phyloP scores from a whole-genome alignment of 2,329 filamentous ascomycete species.

The Alternaria incomplexa region DNA sequence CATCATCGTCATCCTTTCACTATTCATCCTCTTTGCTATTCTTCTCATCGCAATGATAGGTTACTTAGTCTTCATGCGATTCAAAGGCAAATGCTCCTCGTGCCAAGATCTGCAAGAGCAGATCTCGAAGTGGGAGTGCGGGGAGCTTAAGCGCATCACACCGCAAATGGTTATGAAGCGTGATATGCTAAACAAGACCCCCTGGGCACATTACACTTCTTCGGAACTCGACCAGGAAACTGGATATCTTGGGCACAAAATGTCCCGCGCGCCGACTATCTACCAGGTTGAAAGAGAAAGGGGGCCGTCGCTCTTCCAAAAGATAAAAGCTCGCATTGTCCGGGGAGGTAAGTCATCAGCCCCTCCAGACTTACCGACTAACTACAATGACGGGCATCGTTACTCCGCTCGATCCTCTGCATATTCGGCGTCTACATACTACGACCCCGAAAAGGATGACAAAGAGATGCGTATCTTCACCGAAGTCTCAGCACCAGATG shows the following conservation, averaged over 20 bases:
- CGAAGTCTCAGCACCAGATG: not conserved
- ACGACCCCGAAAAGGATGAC: not conserved
- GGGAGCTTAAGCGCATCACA: conserved; percentile 14
- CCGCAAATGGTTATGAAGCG: conserved; percentile 8
- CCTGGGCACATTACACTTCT: not conserved
- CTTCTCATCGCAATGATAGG: conserved; percentile 1
- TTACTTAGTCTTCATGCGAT: conserved; percentile 9
- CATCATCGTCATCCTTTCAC: not conserved
- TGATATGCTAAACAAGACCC: not conserved
- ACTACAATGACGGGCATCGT: not conserved
- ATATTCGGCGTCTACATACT: not conserved
- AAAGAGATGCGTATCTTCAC: not conserved
- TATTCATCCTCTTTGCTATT: not conserved
- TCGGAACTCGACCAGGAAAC: conserved; percentile 4
- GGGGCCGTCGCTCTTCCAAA: conserved; percentile 4
- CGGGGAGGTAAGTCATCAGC: not conserved
- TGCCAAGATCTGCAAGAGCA: conserved; percentile 5
- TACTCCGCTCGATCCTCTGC: not conserved
- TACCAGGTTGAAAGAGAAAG: not conserved
- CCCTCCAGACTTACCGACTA: not conserved
- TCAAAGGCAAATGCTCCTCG: conserved; percentile 9
- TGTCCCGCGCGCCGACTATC: not conserved
- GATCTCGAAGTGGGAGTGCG: conserved; percentile 13
- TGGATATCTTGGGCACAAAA: not conserved
- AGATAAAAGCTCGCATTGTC: not conserved